These are phyloP conservation scores for Chytridium lagenaria DNA, from an alignment of 371 early-diverging fungal species.

Conservation along the genomic window DNA sequence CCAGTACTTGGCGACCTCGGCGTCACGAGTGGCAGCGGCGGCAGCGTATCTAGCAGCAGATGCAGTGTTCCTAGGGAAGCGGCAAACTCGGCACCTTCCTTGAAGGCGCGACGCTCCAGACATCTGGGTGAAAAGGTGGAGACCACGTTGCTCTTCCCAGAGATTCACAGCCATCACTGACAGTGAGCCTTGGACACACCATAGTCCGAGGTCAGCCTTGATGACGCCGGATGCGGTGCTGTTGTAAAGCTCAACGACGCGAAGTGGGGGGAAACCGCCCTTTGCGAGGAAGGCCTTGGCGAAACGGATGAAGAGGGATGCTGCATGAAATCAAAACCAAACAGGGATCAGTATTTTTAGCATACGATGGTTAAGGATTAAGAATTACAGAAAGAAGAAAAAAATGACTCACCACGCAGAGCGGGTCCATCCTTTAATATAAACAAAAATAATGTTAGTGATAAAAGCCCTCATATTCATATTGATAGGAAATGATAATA, in stretches of 20 bases:
- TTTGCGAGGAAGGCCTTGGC: slow-evolving; percentile 34
- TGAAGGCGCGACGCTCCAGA: too few relatives aligned
- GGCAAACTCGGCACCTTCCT: slow-evolving; percentile 59
- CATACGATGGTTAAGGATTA: too few relatives aligned
- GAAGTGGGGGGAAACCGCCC: slow-evolving; percentile 13
- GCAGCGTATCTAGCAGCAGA: neutral
- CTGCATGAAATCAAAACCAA: too few relatives aligned
- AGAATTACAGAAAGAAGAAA: too few relatives aligned
- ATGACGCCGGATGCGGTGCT: slow-evolving; percentile 42
- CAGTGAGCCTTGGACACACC: slow-evolving; percentile 53
- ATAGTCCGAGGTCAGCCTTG: slow-evolving; percentile 71
- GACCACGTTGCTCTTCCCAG: slow-evolving; percentile 60
- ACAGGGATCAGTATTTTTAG: too few relatives aligned
- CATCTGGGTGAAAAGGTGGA: neutral
- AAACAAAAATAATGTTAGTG: too few relatives aligned
- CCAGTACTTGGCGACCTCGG: neutral
- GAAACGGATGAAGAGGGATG: slow-evolving; percentile 59
- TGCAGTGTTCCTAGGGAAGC: slow-evolving; percentile 38
- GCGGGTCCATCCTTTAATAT: slow-evolving; percentile 64
- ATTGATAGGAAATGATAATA: too few relatives aligned
- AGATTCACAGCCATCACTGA: slow-evolving; percentile 57
- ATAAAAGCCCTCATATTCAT: too few relatives aligned
- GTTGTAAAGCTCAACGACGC: slow-evolving; percentile 34
- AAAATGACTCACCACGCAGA: too few relatives aligned
- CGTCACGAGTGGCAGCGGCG: neutral